Evolutionary conservation across 1,139 yeast species (phyloP).

Genomic region (Torulaspora globosa): DNA sequence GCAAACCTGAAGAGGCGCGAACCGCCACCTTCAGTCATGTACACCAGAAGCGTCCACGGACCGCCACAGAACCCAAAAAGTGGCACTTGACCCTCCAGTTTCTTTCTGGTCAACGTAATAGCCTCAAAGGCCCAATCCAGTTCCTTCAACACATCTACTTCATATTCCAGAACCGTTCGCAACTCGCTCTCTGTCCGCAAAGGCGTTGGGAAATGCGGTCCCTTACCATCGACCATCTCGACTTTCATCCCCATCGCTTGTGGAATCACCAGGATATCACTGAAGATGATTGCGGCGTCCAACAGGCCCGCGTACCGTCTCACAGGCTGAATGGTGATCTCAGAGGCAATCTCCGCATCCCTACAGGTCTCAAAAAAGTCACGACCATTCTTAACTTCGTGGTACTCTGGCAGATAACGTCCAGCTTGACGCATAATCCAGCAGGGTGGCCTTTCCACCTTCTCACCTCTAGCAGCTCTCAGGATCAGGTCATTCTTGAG

Average conservation of each 20-base stretch:
- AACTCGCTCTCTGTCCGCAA: constrained; percentile 71
- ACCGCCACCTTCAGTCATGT: constrained; percentile 98
- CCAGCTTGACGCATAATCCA: constrained; percentile 82
- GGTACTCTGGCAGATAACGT: constrained; percentile 80
- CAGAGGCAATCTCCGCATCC: constrained; percentile 90
- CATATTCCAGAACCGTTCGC: constrained; percentile 47
- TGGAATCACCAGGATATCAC: constrained; percentile 92
- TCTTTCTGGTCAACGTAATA: constrained; percentile 78
- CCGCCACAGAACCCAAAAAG: constrained; percentile 94
- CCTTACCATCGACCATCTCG: constrained; percentile 89
- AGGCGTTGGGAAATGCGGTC: constrained; percentile 91
- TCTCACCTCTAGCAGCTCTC: constrained; percentile 82
- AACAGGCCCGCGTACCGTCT: constrained; percentile 83
- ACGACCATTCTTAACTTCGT: constrained; percentile 75
- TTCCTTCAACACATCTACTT: constrained; percentile 68
- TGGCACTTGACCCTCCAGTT: constrained; percentile 86
- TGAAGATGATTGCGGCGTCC: constrained; percentile 95
- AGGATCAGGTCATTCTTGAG: constrained; percentile 84
- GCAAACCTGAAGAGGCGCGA: constrained; percentile 86
- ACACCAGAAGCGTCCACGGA: constrained; percentile 94
- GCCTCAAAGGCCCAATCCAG: constrained; percentile 94
- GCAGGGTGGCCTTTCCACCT: constrained; percentile 93
- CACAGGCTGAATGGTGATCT: constrained; percentile 91
- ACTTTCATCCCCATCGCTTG: constrained; percentile 98
- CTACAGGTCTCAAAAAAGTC: constrained; percentile 93